Conservation (phyloP, 2,329 filamentous ascomycete species). For the Metarhizium rileyi region DNA sequence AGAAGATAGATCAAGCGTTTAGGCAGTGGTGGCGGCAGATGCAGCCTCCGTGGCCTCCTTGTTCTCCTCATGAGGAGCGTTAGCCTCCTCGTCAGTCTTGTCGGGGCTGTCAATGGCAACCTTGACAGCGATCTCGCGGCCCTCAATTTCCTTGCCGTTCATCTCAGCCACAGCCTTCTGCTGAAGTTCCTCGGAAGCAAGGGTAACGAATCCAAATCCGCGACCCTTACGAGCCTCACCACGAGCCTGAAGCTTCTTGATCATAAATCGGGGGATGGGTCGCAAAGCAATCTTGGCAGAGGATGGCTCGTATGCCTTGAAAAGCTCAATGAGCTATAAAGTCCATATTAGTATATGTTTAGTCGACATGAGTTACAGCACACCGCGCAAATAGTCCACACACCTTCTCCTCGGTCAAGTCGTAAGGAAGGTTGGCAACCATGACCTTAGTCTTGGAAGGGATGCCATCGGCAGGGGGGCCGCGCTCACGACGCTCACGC, state of each 20-base stretch:
- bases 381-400: conserved; percentile 14
- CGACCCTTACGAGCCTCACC: conserved; percentile 98
- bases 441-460: conserved; percentile 99
- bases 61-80: conserved; percentile 37
- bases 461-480: conserved; percentile 92
- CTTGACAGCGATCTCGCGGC: conserved; percentile 98
- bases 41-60: conserved; percentile 19
- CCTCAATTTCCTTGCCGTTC: conserved; percentile 99
- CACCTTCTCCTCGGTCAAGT: conserved; percentile 96
- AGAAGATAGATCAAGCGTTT: conserved; percentile 12
- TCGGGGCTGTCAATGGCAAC: conserved; percentile 98
- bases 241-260: conserved; percentile 98
- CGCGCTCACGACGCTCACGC: conserved; percentile 67
- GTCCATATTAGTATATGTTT: neutral
- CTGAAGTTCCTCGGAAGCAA: conserved; percentile 90
- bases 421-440: conserved; percentile 98
- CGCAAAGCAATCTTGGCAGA: conserved; percentile 98
- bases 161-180: conserved; percentile 96
- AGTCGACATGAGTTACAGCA: conserved; percentile 8
- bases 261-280: conserved; percentile 98
- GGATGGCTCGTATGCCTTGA: conserved; percentile 80
- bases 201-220: conserved; percentile 96
- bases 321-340: conserved; percentile 90
- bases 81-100: conserved; percentile 84
- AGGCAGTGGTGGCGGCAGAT: conserved; percentile 21